These are phyloP conservation scores for Rhizopogon salebrosus DNA, from an alignment of 768 basidiomycete species.

Conservation along the genomic window DNA sequence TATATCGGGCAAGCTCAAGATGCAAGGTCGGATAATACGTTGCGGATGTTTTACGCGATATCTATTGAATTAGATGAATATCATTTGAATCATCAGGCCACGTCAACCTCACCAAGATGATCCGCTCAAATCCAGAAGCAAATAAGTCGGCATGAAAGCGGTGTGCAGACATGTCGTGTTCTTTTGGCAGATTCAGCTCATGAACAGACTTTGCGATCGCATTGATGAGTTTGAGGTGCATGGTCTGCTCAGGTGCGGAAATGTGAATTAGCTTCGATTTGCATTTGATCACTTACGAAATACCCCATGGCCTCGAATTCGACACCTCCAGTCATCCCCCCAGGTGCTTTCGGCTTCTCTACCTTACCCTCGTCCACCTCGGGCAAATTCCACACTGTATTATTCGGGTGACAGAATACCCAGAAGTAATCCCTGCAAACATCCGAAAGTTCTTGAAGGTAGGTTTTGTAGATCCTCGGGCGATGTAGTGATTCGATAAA, in stretches of 20 bases:
- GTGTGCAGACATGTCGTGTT: conserved; percentile 72
- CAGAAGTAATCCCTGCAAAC: conserved; percentile 92
- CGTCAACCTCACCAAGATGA: conserved; percentile 64
- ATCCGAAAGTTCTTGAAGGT: conserved; percentile 80
- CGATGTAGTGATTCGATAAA: conserved; percentile 73
- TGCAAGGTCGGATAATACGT: conserved; percentile 94
- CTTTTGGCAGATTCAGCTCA: conserved; percentile 58
- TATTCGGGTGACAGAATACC: conserved; percentile 96
- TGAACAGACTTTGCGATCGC: conserved; percentile 63
- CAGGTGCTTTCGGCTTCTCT: conserved; percentile 89
- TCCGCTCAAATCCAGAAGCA: conserved; percentile 86
- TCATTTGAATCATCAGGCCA: background rate
- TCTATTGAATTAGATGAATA: conserved; percentile 39
- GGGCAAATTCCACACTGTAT: conserved; percentile 80
- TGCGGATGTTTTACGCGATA: conserved; percentile 90
- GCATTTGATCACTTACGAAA: conserved; percentile 54
- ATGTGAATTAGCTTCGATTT: conserved; percentile 6
- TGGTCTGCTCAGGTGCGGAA: conserved; percentile 50
- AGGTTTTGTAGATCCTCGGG: conserved; percentile 74
- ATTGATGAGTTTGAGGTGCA: conserved; percentile 85
- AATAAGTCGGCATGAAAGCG: conserved; percentile 85
- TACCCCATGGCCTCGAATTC: conserved; percentile 97
- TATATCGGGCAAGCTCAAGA: conserved; percentile 87
- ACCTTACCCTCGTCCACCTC: conserved; percentile 83
- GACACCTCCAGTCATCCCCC: conserved; percentile 98